Base-by-base conservation (phyloP, 805 yeast species). In the Metschnikowia drakensbergensis region DNA sequence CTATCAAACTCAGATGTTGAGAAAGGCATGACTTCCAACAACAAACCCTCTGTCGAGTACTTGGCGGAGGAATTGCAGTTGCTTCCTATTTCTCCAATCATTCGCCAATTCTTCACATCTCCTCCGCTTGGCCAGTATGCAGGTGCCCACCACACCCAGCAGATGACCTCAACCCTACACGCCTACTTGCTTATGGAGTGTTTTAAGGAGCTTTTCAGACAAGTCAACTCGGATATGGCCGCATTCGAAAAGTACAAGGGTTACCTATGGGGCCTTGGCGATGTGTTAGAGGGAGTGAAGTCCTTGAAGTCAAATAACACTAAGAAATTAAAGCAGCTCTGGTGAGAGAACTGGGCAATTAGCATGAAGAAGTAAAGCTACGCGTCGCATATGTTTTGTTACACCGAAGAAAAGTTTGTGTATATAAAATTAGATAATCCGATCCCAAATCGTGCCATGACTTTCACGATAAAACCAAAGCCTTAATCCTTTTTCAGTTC, bases 51-150 rank as follows among this genome's bases (percentile, higher is more conserved):
- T 1, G 69, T 85, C 35, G 88, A 84, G 58, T 72, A 75, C 46
- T 67, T 85, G 49, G 86, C 89, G 0, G 91, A 85, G 59, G 91
- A 84, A 47, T 68, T 85, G 46, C 65, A 60, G 47, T 82, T 83
- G 5, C 76, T 85, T 42, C 85, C 86, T 10, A 80, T 84, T 44
- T 75, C 82, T 31, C 79, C 79, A 2, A 65, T 73, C 31, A 65
- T 77, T 66, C 67, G 73, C 46, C 73, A 69, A 48, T 66, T 63
- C 45, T 69, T 69, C 57, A 55, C 68, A 8, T 54, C 62, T 5
- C 49, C 47, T 25, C 38, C 51, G 10, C 47, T 47, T 29, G 47
- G 50, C 36, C 61, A 54, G 31, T 57, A 49, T 35, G 54, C 64
- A 5, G 53, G 54, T 31, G 63, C 59, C 13, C 62, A 61, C 11